Conservation (phyloP, 2,329 filamentous ascomycete genomes). For the Aureobasidium sp. region DNA sequence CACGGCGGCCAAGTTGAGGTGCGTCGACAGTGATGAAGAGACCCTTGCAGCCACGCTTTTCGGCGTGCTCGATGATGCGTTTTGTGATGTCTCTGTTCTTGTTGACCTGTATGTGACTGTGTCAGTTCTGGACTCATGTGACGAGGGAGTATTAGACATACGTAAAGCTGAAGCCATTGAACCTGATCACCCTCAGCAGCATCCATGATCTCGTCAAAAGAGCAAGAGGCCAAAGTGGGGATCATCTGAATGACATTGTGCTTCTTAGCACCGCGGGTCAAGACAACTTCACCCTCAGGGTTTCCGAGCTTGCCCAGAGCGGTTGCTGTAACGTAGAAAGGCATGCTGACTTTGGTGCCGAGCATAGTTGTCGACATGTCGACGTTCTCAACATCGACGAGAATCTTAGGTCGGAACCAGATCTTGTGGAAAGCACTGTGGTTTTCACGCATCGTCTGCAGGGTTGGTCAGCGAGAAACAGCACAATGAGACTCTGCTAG, state of each 20-base stretch:
- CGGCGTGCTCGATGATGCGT: constrained; percentile 84
- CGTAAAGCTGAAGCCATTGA: constrained; percentile 95
- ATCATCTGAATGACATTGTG: constrained; percentile 98
- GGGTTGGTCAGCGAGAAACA: constrained; percentile 18
- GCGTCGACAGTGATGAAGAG: constrained; percentile 98
- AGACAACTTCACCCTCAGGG: constrained; percentile 84
- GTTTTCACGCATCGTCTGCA: constrained; percentile 85
- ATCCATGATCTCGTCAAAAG: constrained; percentile 94
- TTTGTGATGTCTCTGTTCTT: constrained; percentile 87
- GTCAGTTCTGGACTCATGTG: neutral
- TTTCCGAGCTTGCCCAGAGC: constrained; percentile 92
- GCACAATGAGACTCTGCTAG: neutral
- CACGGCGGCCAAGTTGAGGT: constrained; percentile 84
- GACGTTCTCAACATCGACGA: constrained; percentile 82
- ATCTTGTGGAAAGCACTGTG: constrained; percentile 94
- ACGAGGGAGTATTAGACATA: neutral
- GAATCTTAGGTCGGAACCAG: constrained; percentile 85
- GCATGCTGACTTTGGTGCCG: constrained; percentile 72
- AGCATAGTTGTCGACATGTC: constrained; percentile 92
- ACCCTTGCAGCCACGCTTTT: constrained; percentile 83
- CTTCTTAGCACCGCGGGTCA: constrained; percentile 75
- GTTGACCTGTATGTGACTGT: constrained; percentile 51
- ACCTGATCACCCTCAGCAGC: constrained; percentile 71
- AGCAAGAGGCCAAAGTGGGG: constrained; percentile 90
- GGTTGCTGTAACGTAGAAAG: constrained; percentile 95